These are phyloP conservation scores for Hibiscus trionum DNA, from an alignment of 345 rosid species.

Conservation along the genomic window DNA sequence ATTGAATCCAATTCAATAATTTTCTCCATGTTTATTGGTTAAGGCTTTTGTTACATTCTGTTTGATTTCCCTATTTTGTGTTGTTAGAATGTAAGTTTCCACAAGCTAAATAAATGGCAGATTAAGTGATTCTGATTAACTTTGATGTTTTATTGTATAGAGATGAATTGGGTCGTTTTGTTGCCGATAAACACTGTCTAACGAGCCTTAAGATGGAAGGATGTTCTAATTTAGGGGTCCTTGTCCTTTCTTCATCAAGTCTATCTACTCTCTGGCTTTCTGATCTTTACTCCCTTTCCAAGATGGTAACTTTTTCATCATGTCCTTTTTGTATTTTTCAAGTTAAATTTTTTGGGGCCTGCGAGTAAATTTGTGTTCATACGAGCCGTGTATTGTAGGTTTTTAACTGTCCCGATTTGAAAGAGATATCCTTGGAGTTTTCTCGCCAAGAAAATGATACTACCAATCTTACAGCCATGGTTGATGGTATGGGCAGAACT, in stretches of 20 bases:
- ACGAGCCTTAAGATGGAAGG: constrained; percentile 89
- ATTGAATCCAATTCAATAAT: not conserved
- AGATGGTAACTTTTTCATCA: constrained; percentile 47
- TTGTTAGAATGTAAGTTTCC: not conserved
- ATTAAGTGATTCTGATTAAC: constrained; percentile 12
- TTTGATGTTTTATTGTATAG: constrained; percentile 29
- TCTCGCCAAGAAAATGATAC: constrained; percentile 67
- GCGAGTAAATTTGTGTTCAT: constrained; percentile 2
- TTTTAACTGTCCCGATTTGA: constrained; percentile 74
- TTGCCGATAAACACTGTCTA: constrained; percentile 81
- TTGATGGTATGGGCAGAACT: constrained; percentile 67
- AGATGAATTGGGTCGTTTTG: constrained; percentile 90
- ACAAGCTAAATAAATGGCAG: not conserved
- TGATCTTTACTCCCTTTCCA: constrained; percentile 63
- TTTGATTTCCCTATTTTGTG: too few species aligned
- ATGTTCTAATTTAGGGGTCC: constrained; percentile 77
- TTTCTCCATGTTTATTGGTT: not conserved
- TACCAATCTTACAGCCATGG: constrained; percentile 62
- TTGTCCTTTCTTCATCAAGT: constrained; percentile 70
- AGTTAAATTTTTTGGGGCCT: not conserved
- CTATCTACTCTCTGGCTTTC: constrained; percentile 88
- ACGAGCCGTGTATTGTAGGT: constrained; percentile 29
- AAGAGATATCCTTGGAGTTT: constrained; percentile 79
- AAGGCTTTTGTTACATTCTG: not conserved
- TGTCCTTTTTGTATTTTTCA: not conserved